Evolutionary conservation across 75 land plant genomes (phyloP).

Genomic region (Ceratopteris richardii): DNA sequence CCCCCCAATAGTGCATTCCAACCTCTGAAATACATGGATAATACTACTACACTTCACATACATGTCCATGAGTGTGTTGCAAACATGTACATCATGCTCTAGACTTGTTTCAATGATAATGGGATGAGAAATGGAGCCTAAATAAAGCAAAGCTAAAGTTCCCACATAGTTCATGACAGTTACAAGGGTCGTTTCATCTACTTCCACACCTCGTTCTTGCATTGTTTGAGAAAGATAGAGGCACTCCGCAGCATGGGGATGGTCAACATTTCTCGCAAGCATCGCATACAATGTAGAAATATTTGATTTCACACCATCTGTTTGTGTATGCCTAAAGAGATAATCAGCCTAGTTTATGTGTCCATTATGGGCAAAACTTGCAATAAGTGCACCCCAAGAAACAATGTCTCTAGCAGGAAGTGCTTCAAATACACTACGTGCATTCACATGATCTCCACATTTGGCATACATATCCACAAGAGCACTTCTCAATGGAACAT

Average conservation of each 20-base stretch:
- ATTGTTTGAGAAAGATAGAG: background rate
- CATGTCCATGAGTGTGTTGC: constrained; percentile 38
- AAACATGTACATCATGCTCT: constrained; percentile 21
- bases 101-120: constrained; percentile 43
- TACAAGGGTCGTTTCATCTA: constrained; percentile 7
- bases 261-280: background rate
- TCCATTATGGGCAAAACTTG: constrained; percentile 66
- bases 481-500: constrained; percentile 23
- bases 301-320: constrained; percentile 3
- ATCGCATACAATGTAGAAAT: background rate
- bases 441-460: constrained; percentile 22
- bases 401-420: constrained; percentile 24
- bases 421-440: constrained; percentile 34
- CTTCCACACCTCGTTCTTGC: background rate
- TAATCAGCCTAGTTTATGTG: constrained; percentile 21
- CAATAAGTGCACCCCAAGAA: constrained; percentile 47
- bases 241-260: background rate
- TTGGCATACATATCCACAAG: constrained; percentile 42
- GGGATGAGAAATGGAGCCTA: constrained; percentile 24
- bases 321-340: background rate
- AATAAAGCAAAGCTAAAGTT: background rate
- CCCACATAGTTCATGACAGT: constrained; percentile 1
- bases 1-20: constrained; percentile 41
- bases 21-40: constrained; percentile 29
- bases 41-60: constrained; percentile 47